Conservation (phyloP, 2,329 filamentous ascomycete genomes). For the Aspergillus proliferans region DNA sequence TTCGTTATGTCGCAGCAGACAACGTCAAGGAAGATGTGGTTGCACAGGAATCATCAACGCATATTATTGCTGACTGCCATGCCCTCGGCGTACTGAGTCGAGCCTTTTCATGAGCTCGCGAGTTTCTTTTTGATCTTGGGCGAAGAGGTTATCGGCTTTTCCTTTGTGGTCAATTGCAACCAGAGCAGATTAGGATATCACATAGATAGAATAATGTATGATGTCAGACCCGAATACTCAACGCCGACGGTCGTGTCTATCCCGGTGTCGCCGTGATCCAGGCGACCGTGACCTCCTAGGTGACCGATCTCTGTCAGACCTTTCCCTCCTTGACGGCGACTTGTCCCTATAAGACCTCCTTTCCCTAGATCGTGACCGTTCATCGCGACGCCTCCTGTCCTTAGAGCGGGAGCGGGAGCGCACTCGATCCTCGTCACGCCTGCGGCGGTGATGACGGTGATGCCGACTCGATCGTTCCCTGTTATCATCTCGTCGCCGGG, state of each 20-base stretch:
- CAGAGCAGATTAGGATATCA: conserved; percentile 1
- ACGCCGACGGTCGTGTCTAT: conserved; percentile 27
- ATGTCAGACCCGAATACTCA: conserved; percentile 12
- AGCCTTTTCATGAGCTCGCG: not conserved
- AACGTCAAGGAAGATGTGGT: not conserved
- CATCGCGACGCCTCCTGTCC: conserved; percentile 24
- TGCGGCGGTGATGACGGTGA: conserved; percentile 41
- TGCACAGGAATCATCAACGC: not conserved
- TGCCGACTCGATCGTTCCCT: conserved; percentile 39
- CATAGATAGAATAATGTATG: conserved; percentile 1
- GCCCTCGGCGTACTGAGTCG: not conserved
- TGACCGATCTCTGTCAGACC: conserved; percentile 21
- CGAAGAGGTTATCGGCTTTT: not conserved
- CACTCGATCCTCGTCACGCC: conserved; percentile 20
- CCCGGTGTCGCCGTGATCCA: conserved; percentile 19
- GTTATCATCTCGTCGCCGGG: conserved; percentile 25
- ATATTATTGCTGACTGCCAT: not conserved
- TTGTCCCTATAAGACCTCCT: conserved; percentile 17
- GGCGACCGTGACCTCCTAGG: conserved; percentile 25
- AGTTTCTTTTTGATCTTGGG: not conserved
- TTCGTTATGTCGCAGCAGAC: not conserved
- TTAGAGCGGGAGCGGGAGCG: conserved; percentile 19
- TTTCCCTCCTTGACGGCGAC: conserved; percentile 22
- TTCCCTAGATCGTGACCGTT: conserved; percentile 21
- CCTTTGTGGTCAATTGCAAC: not conserved